Conservation (phyloP, 208 protist species). For the Phytomonas francai region DNA sequence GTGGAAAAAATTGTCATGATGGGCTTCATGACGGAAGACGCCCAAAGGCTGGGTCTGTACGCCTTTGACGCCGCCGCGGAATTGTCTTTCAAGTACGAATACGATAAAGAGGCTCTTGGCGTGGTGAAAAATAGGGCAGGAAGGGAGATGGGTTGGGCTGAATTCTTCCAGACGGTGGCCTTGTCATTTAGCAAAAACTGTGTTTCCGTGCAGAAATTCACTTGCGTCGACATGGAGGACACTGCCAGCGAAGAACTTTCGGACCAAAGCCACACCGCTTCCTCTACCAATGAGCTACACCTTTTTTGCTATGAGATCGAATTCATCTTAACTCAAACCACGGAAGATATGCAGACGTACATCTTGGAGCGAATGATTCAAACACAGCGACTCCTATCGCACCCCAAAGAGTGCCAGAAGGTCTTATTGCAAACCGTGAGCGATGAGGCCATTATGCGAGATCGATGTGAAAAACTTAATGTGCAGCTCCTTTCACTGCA, state of each 20-base stretch:
- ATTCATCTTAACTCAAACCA: slow-evolving; percentile 21
- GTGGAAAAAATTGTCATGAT: slow-evolving; percentile 40
- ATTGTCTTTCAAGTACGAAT: slow-evolving; percentile 38
- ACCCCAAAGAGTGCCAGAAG: slow-evolving; percentile 59
- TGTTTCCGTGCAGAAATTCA: slow-evolving; percentile 16
- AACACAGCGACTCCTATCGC: slow-evolving; percentile 29
- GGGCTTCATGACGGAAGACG: slow-evolving; percentile 42
- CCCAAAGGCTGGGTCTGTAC: slow-evolving; percentile 40
- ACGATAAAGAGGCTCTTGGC: slow-evolving; percentile 32
- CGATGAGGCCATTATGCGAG: slow-evolving; percentile 26
- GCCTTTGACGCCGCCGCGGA: slow-evolving; percentile 26
- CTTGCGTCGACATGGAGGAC: not conserved
- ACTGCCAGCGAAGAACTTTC: not conserved
- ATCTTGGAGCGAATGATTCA: slow-evolving; percentile 41
- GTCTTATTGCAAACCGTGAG: slow-evolving; percentile 24
- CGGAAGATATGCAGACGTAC: slow-evolving; percentile 30
- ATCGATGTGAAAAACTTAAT: slow-evolving; percentile 46
- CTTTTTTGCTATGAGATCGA: slow-evolving; percentile 2
- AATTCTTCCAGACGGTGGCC: slow-evolving; percentile 54
- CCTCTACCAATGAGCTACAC: not conserved
- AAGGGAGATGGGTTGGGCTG: slow-evolving; percentile 33
- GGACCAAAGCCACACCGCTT: not conserved
- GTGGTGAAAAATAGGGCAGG: slow-evolving; percentile 25
- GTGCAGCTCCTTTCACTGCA: slow-evolving; percentile 58
- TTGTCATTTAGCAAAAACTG: slow-evolving; percentile 31